Base-by-base conservation (phyloP, 208 protist genomes). In the Giardia muris region DNA sequence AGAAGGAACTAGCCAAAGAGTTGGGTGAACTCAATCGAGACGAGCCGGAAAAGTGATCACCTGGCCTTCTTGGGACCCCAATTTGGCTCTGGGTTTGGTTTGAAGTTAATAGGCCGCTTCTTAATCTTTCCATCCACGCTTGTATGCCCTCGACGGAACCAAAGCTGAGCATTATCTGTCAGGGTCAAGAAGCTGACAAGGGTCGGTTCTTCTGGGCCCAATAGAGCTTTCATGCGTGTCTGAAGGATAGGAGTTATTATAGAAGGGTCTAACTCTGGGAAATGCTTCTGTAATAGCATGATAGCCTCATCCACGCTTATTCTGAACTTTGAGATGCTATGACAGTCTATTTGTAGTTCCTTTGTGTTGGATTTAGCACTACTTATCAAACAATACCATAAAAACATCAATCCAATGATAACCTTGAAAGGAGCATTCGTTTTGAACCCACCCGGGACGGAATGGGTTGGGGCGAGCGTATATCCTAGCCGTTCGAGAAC, bases 51-150 rank as follows among this genome's bases (percentile, higher is more conserved):
- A 76, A 76, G 57, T 76, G 45, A 89, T 45, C 42, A 46, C n/a
- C 48, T 90, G 42, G 45, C 45, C n/a, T 90, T 90, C 87, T 90
- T 90, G 4, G 87, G 87, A 2, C 87, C 87, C 87, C 87, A 90
- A 47, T 90, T 90, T 48, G n/a, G n/a, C n/a, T 47, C 1, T 47
- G 87, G 87, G 48, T 90, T 90, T 43, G 43, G 42, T 47, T 90
- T 47, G 45, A 90, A 90, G 43, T 47, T 22, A 1, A 47, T 43
- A 4, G 4, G 19, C 86, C 86, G 4, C 19, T 45, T 46, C 42
- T 89, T 43, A 46, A 4, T 89, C 19, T 4, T 10, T 89, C 42
- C 42, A 43, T 4, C 42, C 4, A 46, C 42, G 45, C 19, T 89
- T 89, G n/a, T 89, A 4, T 4, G n/a, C n/a, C 1, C 19, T 47